Evolutionary conservation across 148 eudicot genomes (phyloP).

Genomic region (Rhododendron henanense): DNA sequence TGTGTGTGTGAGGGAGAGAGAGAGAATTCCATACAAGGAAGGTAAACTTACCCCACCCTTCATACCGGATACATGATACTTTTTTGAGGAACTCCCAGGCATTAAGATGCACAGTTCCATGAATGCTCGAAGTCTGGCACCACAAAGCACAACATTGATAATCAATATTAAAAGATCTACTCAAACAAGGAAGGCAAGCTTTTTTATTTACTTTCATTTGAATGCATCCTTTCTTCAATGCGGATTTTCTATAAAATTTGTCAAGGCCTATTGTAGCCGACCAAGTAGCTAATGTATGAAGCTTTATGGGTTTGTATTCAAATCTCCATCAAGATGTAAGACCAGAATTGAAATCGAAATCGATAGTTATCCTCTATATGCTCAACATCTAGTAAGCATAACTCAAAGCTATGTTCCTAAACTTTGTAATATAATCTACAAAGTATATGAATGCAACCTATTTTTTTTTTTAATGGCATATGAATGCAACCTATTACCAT

Average conservation of each 20-base stretch:
- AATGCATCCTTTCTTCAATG: not conserved
- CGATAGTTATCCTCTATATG: not conserved
- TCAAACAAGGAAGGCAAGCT: not conserved
- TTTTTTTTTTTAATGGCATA: no score
- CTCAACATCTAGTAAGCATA: not conserved
- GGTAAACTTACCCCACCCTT: conserved; percentile 41
- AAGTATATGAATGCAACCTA: not conserved
- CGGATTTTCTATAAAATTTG: not conserved
- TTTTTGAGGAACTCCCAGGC: conserved; percentile 61
- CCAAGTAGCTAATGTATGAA: not conserved
- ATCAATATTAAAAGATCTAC: not conserved
- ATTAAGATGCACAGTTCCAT: conserved; percentile 96
- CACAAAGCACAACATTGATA: conserved; percentile 8
- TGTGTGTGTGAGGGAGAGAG: not conserved
- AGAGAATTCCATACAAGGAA: conserved; percentile 2
- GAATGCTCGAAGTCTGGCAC: conserved; percentile 80
- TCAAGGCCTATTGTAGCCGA: not conserved
- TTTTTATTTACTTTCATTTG: not conserved
- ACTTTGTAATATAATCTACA: not conserved
- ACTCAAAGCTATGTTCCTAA: not conserved
- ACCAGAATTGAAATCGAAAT: not conserved
- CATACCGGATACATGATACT: conserved; percentile 33
- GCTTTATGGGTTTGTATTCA: not conserved
- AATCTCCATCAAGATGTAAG: not conserved
- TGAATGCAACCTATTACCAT: not conserved